Evolutionary conservation across 108 stramenopile species (phyloP).

Genomic region (Cyclostephanos tholiformis): DNA sequence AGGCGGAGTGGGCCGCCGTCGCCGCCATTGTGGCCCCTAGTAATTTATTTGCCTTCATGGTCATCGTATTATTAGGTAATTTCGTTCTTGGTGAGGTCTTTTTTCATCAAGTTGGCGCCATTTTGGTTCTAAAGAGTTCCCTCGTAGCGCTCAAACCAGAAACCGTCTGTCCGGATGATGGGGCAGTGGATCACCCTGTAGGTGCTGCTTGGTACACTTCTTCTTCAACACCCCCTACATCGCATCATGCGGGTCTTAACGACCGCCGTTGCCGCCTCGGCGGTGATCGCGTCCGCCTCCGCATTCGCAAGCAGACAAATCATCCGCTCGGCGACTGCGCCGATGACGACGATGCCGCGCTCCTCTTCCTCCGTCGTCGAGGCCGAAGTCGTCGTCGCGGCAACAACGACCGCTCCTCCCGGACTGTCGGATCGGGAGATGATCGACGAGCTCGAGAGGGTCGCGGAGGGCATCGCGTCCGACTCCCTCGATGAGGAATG

Average conservation of each 20-base stretch:
- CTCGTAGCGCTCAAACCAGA: no score
- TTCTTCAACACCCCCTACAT: no score
- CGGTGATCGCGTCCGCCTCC: constrained; percentile 7
- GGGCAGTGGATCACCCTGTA: no score
- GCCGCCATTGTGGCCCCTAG: background rate
- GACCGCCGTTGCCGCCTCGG: constrained; percentile 11
- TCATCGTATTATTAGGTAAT: no score
- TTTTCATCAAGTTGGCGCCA: no score
- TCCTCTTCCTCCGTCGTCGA: background rate
- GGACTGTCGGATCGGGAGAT: constrained; percentile 30
- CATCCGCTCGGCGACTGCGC: background rate
- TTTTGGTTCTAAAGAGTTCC: no score
- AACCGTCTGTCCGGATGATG: no score
- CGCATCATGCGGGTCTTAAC: constrained; percentile 14
- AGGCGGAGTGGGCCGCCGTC: background rate
- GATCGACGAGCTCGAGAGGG: constrained; percentile 53
- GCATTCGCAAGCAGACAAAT: background rate
- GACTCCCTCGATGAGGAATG: constrained; percentile 76
- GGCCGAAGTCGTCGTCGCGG: background rate
- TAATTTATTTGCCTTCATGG: background rate
- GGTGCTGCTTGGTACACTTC: no score
- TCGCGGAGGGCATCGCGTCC: constrained; percentile 57
- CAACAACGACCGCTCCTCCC: background rate
- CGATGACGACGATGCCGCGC: background rate
- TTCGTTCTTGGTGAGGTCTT: no score